These are phyloP conservation scores for Leishmania braziliensis DNA, from an alignment of 208 protist genomes.

Conservation along the genomic window DNA sequence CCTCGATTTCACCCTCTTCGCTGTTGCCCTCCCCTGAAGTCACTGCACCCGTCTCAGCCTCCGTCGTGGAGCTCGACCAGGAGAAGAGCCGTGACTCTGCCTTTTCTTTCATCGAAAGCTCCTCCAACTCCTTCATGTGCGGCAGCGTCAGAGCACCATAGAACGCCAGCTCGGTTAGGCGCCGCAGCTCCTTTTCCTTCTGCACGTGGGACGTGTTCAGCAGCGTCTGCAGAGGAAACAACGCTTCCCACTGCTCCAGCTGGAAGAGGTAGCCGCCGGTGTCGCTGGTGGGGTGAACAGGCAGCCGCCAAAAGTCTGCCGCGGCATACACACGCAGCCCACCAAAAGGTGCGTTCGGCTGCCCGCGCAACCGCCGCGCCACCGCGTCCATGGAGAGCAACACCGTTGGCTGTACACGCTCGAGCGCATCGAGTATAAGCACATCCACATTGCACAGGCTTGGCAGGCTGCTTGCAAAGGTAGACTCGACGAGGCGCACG, in stretches of 20 bases:
- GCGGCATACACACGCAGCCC: conserved; percentile 81
- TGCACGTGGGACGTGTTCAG: conserved; percentile 61
- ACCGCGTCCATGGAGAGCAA: conserved; percentile 81
- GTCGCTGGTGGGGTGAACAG: conserved; percentile 80
- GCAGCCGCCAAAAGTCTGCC: conserved; percentile 86
- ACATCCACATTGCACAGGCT: conserved; percentile 75
- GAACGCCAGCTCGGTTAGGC: conserved; percentile 63
- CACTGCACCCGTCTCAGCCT: conserved; percentile 5
- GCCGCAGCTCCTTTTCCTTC: conserved; percentile 40
- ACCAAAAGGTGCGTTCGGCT: conserved; percentile 64
- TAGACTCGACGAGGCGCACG: conserved; percentile 73
- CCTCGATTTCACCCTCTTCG: conserved; percentile 16
- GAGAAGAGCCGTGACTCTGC: conserved; percentile 34
- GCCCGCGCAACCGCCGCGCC: conserved; percentile 52
- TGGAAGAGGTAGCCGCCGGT: conserved; percentile 86
- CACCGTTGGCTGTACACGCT: conserved; percentile 60
- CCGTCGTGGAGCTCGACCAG: conserved; percentile 27
- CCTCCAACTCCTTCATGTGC: conserved; percentile 78
- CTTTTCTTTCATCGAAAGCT: conserved; percentile 45
- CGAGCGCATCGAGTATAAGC: conserved; percentile 75
- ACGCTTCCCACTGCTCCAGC: conserved; percentile 59
- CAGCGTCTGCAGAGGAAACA: conserved; percentile 80
- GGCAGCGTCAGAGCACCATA: conserved; percentile 55
- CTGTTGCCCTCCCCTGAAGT: conserved; percentile 15
- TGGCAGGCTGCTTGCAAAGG: conserved; percentile 66